phyloP scores from a whole-genome alignment of 768 basidiomycete genomes.

The Clavaria fumosa region DNA sequence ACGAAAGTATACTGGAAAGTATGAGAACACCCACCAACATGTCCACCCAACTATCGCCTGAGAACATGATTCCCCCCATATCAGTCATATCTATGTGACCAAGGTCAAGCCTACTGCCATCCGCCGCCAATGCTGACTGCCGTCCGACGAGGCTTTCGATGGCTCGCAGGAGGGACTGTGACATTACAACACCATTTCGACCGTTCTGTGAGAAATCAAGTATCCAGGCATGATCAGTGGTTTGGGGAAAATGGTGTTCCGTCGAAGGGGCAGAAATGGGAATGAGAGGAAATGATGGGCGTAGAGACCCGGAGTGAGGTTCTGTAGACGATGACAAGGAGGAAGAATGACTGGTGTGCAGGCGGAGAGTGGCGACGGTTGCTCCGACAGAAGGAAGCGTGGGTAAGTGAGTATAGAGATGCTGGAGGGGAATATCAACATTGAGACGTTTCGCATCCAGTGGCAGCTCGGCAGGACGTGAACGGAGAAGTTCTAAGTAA shows the following conservation, averaged over 20 bases:
- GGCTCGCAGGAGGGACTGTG: slow-evolving; percentile 57
- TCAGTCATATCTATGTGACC: slow-evolving; percentile 30
- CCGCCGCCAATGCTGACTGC: too few relatives aligned
- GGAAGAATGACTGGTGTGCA: slow-evolving; percentile 28
- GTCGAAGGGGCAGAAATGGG: slow-evolving; percentile 25
- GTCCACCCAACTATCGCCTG: slow-evolving; percentile 48
- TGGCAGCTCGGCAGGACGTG: slow-evolving; percentile 18
- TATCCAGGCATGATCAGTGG: slow-evolving; percentile 36
- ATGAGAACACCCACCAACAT: slow-evolving; percentile 30
- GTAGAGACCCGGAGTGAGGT: too few relatives aligned
- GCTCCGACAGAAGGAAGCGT: slow-evolving; percentile 28
- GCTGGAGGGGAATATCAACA: slow-evolving; percentile 20
- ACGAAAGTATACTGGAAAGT: slow-evolving; percentile 2
- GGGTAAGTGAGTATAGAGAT: slow-evolving; percentile 39
- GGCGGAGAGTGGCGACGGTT: slow-evolving; percentile 20
- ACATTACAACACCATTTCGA: slow-evolving; percentile 48
- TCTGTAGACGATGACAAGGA: slow-evolving; percentile 25
- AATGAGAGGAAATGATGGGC: slow-evolving; percentile 40
- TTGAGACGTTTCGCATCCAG: slow-evolving; percentile 41
- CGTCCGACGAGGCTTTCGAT: slow-evolving; percentile 52
- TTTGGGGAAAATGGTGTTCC: slow-evolving; percentile 38
- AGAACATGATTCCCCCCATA: slow-evolving; percentile 31
- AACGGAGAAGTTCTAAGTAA: slow-evolving; percentile 46
- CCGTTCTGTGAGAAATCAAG: slow-evolving; percentile 56
- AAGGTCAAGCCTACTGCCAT: too few relatives aligned